A percentile compares a stretch with the other conserved stretches of the same genome.
Evolutionary conservation across 2,329 filamentous ascomycete species (phyloP).

Genomic region (Aureobasidium melanogenum): DNA sequence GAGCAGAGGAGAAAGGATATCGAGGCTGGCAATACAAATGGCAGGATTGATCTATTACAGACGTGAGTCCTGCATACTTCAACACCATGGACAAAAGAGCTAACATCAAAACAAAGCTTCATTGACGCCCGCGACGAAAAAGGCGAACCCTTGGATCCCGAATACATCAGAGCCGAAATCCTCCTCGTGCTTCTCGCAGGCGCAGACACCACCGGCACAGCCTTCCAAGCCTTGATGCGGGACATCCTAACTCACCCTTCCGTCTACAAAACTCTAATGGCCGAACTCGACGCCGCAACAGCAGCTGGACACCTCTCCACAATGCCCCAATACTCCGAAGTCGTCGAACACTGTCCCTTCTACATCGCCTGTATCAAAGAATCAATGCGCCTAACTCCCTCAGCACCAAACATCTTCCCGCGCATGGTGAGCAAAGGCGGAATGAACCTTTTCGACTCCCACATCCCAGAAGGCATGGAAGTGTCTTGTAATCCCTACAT

Average conservation of each 20-base stretch:
- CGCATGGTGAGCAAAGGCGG: slow-evolving; percentile 2
- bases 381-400: slow-evolving; percentile 7
- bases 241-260: slow-evolving; percentile 15
- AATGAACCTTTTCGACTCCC: slow-evolving; percentile 15
- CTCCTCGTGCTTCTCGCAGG: slow-evolving; percentile 44
- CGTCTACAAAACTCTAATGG: slow-evolving; percentile 37
- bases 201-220: slow-evolving; percentile 43
- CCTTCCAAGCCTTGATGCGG: slow-evolving; percentile 24
- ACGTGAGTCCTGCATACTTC: slow-evolving; percentile 26
- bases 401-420: slow-evolving; percentile 2
- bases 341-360: slow-evolving; percentile 1
- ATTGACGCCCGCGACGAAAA: slow-evolving; percentile 29
- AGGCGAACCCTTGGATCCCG: slow-evolving; percentile 38
- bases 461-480: slow-evolving; percentile 16
- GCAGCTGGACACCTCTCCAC: slow-evolving; percentile 8
- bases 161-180: slow-evolving; percentile 47
- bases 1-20: slow-evolving; percentile 40
- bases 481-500: slow-evolving; percentile 13
- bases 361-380: slow-evolving; percentile 9
- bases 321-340: slow-evolving; percentile 2
- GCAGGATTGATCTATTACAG: slow-evolving; percentile 46
- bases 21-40: slow-evolving; percentile 34
- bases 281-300: slow-evolving; percentile 35
- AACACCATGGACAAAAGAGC: background rate
- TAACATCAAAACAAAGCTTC: slow-evolving; percentile 18